Conservation (phyloP, 1,139 yeast genomes). For the Debaryomyces coudertii region DNA sequence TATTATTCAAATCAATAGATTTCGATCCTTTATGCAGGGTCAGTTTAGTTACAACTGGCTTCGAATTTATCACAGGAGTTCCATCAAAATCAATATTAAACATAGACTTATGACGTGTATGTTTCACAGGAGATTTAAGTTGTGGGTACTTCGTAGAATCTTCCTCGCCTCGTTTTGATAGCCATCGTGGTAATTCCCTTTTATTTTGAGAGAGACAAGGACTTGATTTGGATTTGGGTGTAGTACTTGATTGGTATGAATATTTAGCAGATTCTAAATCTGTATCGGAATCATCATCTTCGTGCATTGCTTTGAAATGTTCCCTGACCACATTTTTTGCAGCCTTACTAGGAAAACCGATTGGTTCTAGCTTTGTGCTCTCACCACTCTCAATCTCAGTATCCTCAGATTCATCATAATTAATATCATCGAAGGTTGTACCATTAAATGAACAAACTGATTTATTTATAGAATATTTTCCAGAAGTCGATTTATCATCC, state of each 20-base stretch:
- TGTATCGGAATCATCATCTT: slow-evolving; percentile 35
- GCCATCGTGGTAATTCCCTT: slow-evolving; percentile 21
- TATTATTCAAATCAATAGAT: slow-evolving; percentile 15
- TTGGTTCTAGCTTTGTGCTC: slow-evolving; percentile 30
- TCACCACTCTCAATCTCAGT: slow-evolving; percentile 3
- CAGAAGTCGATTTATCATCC: slow-evolving; percentile 24
- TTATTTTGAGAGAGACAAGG: slow-evolving; percentile 20
- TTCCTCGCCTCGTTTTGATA: slow-evolving; percentile 10
- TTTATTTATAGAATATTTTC: slow-evolving; percentile 25
- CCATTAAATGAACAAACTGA: slow-evolving; percentile 31
- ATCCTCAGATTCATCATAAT: slow-evolving; percentile 21
- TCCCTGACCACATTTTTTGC: slow-evolving; percentile 34
- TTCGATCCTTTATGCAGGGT: slow-evolving; percentile 17
- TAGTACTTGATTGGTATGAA: slow-evolving; percentile 15
- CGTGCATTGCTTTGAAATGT: slow-evolving; percentile 30
- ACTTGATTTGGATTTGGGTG: slow-evolving; percentile 27
- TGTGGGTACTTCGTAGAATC: slow-evolving; percentile 4
- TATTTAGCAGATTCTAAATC: slow-evolving; percentile 27
- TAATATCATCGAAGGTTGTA: slow-evolving; percentile 33
- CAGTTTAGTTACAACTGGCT: background rate
- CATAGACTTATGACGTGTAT: slow-evolving; percentile 45
- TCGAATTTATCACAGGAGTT: background rate
- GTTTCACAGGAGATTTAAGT: slow-evolving; percentile 35
- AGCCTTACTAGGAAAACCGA: slow-evolving; percentile 39
- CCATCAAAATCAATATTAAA: slow-evolving; percentile 38